Conservation (phyloP, 2,329 filamentous ascomycete genomes). For the Arthroderma sp. region DNA sequence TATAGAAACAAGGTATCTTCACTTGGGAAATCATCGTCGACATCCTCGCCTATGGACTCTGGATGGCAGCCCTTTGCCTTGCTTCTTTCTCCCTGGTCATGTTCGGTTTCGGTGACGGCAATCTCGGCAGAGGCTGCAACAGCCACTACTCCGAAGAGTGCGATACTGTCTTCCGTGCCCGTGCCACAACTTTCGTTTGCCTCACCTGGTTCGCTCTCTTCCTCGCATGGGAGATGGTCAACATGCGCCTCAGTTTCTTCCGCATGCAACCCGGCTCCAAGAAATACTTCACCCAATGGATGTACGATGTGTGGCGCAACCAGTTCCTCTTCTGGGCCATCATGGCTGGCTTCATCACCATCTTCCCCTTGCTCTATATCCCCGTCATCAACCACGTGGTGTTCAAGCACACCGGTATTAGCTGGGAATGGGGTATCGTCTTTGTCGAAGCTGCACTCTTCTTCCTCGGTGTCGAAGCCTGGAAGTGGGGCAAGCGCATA, state of each 20-base stretch:
- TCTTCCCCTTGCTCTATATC: constrained; percentile 53
- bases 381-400: constrained; percentile 52
- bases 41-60: constrained; percentile 64
- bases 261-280: constrained; percentile 53
- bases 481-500: constrained; percentile 54
- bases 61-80: constrained; percentile 60
- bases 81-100: constrained; percentile 51
- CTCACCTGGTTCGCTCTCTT: constrained; percentile 66
- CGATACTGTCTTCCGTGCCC: constrained; percentile 54
- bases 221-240: constrained; percentile 65
- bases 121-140: constrained; percentile 50
- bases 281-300: constrained; percentile 52
- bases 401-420: constrained; percentile 53
- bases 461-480: constrained; percentile 50
- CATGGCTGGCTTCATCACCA: constrained; percentile 41
- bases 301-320: constrained; percentile 56
- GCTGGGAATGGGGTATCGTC: constrained; percentile 58
- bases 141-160: constrained; percentile 41
- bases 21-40: constrained; percentile 64
- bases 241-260: constrained; percentile 62
- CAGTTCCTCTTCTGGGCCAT: constrained; percentile 58
- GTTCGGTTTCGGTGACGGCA: constrained; percentile 47
- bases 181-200: constrained; percentile 59
- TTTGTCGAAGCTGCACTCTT: constrained; percentile 49
- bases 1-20: constrained; percentile 52